A percentile compares a stretch with the other conserved stretches of the same genome.
Evolutionary conservation across 805 yeast genomes (phyloP).

Genomic region (Debaryomyces prosopidis): DNA sequence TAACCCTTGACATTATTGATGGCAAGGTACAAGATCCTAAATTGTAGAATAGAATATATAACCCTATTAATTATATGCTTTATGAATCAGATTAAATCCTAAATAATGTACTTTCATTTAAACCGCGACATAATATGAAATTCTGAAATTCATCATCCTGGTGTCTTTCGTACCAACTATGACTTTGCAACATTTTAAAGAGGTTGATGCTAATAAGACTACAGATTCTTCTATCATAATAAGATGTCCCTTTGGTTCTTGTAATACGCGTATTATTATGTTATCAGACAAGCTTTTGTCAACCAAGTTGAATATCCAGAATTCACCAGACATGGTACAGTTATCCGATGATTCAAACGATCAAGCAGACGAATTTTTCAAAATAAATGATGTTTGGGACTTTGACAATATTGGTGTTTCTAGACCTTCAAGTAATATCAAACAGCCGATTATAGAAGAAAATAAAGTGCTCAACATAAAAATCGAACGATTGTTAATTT

Average conservation of each 20-base stretch:
- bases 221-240: conserved; percentile 6
- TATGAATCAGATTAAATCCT: too few species aligned
- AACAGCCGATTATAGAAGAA: conserved; percentile 19
- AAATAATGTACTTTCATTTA: too few species aligned
- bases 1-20: conserved; percentile 25
- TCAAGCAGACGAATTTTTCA: conserved; percentile 31
- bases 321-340: conserved; percentile 32
- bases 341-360: conserved; percentile 7
- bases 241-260: conserved; percentile 21
- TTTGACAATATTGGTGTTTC: conserved; percentile 81
- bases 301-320: conserved; percentile 11
- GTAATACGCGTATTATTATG: conserved; percentile 17
- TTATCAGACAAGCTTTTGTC: conserved; percentile 4
- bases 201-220: background rate
- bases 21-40: conserved; percentile 6
- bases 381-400: conserved; percentile 67
- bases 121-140: too few species aligned
- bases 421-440: conserved; percentile 31
- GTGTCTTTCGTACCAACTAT: background rate
- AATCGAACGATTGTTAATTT: conserved; percentile 56
- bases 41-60: background rate
- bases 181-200: background rate
- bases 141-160: too few species aligned
- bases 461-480: conserved; percentile 22
- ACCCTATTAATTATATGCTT: too few species aligned